These are phyloP conservation scores for Penicillium sp. DNA, from an alignment of 2,329 filamentous ascomycete species.

Conservation along the genomic window DNA sequence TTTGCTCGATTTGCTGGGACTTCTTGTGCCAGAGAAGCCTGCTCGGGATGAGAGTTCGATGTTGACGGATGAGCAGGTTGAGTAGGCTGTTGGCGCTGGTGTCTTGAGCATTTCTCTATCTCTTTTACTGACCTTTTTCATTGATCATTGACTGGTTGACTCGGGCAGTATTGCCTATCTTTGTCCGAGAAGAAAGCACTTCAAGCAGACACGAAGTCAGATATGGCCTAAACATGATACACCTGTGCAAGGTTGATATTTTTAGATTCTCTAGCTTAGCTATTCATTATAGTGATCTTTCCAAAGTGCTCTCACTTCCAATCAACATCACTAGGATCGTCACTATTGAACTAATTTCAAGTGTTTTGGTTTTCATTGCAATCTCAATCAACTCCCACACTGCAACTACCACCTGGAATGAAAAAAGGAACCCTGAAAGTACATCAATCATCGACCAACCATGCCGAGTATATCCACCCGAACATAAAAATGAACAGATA, in stretches of 20 bases:
- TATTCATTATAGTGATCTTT: no score
- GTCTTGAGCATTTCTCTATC: background rate
- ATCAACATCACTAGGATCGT: background rate
- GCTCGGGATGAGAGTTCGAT: background rate
- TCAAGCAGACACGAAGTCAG: background rate
- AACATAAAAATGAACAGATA: background rate
- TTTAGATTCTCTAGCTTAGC: background rate
- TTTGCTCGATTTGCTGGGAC: slow-evolving; percentile 8
- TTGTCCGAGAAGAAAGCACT: background rate
- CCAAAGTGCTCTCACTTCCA: no score
- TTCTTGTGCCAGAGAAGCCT: background rate
- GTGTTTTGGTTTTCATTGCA: background rate
- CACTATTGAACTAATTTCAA: background rate
- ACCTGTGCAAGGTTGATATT: background rate
- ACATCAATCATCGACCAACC: background rate
- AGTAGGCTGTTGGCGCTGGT: background rate
- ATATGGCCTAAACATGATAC: background rate
- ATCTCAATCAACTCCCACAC: background rate
- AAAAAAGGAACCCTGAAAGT: background rate
- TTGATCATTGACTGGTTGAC: background rate
- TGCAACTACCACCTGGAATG: background rate
- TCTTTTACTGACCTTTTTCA: background rate
- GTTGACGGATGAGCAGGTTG: background rate
- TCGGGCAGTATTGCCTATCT: background rate
- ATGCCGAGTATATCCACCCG: background rate